Evolutionary conservation across 805 yeast species (phyloP), one percentile per base, ranked within the genome.

Genomic region (Myxozyma nipponensis): DNA sequence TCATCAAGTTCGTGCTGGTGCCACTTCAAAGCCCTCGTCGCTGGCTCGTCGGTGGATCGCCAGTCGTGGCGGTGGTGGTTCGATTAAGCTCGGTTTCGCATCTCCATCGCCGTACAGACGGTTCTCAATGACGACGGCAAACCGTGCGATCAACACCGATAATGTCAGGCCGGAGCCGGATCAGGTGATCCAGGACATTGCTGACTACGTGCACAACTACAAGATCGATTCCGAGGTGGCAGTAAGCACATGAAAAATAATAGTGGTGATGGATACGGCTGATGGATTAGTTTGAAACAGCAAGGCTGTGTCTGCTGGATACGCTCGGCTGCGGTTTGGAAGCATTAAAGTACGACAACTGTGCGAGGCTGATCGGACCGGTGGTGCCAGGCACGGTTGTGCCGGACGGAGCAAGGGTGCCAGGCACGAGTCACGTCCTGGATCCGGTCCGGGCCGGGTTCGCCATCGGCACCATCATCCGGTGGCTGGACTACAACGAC

Each of bases 401-500:
- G 9, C 79, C 81, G 26, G 73, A 77, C 56, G 83, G 83, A 44
- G 68, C 81, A n/a, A 72, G 69, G 44, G 75, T 79, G 36, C 70
- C 76, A 28, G 84, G 84, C 26, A 79, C 84, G 1, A 54, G 63
- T 38, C 69, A 72, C 57, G 72, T 69, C 50, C 63, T 75, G 58
- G 83, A 79, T 62, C 84, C 84, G 17, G 69, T 79, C 39, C 72
- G 77, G 49, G 83, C 78, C 39, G 82, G 83, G 18, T 79, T 79
- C 67, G 67, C 77, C 38, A 75, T 77, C 51, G 83, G 83, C 7
- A 74, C 82, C 19, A 64, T 74, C 50, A 77, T 79, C 59, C 71
- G 84, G 50, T 79, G 83, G 83, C 66, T 79, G 49, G 84, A 79
- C 58, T 79, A 72, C 68, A 79, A 79, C 55, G 83, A 79, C 62